phyloP scores from a whole-genome alignment of 495 filamentous ascomycete species.

The Stereocaulon alpinum region DNA sequence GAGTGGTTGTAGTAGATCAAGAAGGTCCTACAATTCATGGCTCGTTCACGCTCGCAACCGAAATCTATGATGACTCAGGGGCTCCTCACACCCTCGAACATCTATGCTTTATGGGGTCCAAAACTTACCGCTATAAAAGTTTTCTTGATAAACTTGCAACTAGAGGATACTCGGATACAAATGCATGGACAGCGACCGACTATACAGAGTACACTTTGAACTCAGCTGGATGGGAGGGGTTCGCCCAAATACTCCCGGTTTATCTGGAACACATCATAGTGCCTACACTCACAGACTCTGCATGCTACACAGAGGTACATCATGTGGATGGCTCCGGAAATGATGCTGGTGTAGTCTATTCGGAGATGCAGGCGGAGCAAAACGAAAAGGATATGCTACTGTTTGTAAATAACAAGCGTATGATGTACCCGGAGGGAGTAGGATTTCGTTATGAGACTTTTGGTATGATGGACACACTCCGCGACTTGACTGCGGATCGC shows the following conservation, averaged over 20 bases:
- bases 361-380: conserved; percentile 95
- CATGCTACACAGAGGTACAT: conserved; percentile 91
- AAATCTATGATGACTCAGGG: conserved; percentile 94
- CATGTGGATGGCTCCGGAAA: conserved; percentile 88
- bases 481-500: conserved; percentile 73
- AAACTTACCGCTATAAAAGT: conserved; percentile 87
- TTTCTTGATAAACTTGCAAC: conserved; percentile 89
- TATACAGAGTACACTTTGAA: conserved; percentile 95
- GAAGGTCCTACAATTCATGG: conserved; percentile 90
- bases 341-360: conserved; percentile 96
- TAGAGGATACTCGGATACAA: conserved; percentile 84
- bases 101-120: conserved; percentile 95
- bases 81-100: conserved; percentile 95
- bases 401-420: conserved; percentile 61
- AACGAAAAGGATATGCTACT: conserved; percentile 76
- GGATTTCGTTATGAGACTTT: conserved; percentile 97
- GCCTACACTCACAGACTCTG: conserved; percentile 83
- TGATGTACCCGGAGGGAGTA: conserved; percentile 78
- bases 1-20: conserved; percentile 80
- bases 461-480: conserved; percentile 86
- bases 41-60: conserved; percentile 90
- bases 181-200: conserved; percentile 84
- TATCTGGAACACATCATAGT: conserved; percentile 93
- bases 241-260: conserved; percentile 84
- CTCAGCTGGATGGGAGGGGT: conserved; percentile 93